Evolutionary conservation across 176 grass and related monocot species (phyloP), one percentile per base, ranked within the genome.

Genomic region (Aechmea fasciata): DNA sequence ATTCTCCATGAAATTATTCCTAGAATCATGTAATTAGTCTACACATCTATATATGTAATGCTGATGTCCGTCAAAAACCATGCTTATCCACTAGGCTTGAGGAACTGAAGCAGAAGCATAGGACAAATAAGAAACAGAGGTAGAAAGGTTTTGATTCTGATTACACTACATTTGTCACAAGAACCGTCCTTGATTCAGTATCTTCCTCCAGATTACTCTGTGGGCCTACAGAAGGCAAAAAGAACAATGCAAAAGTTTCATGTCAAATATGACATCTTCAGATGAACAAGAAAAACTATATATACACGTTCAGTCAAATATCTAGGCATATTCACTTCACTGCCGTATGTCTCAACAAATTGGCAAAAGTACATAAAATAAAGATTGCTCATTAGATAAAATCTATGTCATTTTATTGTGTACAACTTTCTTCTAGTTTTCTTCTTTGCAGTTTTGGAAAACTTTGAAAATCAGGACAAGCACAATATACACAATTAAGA

Each of bases 171-270:
- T 87, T 91, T 69, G 75, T 81, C 71, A 87, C 88, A 11, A 91
- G 75, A 74, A 81, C 78, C 66, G 83, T 91, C 80, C 83, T 87
- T 49, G 71, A 81, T 13, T 91, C 81, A 63, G 65, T 47, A 84
- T 87, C 88, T 50, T 81, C 87, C 75, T 84, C 81, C 15, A 64
- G 59, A 65, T 70, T 71, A 73, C 69, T 70, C 52, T 79, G 81
- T 20, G 51, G 19, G 7, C 88, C 88, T 87, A 74, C 57, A 72
- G 67, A 47, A 81, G 75, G 73, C 49, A 55, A 68, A 72, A 75
- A 15, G 41, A 33, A 66, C 10, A 64, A 25, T 50, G 54, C 54
- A 59, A 74, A 57, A 63, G 2, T 71, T 62, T 49, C 70, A 47
- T 14, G 47, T 2, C 19, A 76, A 65, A 10, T 15, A 63, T 52